Evolutionary conservation across 331 rosid species (phyloP).

Genomic region (Rosa hybrid): DNA sequence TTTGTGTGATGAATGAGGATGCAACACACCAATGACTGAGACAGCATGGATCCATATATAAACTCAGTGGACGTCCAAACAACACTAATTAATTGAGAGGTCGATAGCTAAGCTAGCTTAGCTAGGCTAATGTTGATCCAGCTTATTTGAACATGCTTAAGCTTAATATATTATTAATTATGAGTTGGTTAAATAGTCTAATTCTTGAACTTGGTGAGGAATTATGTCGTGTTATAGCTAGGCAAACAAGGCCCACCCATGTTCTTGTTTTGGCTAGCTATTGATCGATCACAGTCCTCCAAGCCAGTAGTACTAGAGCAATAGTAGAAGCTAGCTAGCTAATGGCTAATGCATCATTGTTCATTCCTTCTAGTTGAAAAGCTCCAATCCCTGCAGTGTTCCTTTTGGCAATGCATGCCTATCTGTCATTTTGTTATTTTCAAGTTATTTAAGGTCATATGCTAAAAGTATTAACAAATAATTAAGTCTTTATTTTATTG

Average conservation of each 20-base stretch:
- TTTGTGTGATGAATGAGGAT: slow-evolving; percentile 14
- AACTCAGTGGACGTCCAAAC: slow-evolving; percentile 18
- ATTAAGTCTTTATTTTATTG: background rate
- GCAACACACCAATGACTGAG: slow-evolving; percentile 16
- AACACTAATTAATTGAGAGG: background rate
- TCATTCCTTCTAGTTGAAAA: slow-evolving; percentile 3
- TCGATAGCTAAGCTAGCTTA: background rate
- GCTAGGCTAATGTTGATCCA: slow-evolving; percentile 18
- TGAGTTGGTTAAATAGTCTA: slow-evolving; percentile 26
- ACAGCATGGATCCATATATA: background rate
- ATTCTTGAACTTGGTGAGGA: slow-evolving; percentile 10
- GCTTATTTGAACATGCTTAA: slow-evolving; percentile 10
- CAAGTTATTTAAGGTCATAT: slow-evolving; percentile 6
- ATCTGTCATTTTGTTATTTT: background rate
- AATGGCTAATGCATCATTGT: background rate
- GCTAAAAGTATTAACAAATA: background rate
- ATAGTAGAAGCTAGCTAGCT: background rate
- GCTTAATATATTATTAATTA: background rate
- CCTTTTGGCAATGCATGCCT: slow-evolving; percentile 15
- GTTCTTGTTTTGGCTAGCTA: slow-evolving; percentile 13
- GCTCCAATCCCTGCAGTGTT: slow-evolving; percentile 17
- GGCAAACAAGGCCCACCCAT: slow-evolving; percentile 36
- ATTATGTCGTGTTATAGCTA: background rate
- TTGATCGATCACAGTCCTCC: background rate
- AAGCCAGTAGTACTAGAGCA: background rate